Evolutionary conservation across 2,329 filamentous ascomycete species (phyloP), one percentile per base, ranked within the genome.

Genomic region (Thielaviopsis punctulata): DNA sequence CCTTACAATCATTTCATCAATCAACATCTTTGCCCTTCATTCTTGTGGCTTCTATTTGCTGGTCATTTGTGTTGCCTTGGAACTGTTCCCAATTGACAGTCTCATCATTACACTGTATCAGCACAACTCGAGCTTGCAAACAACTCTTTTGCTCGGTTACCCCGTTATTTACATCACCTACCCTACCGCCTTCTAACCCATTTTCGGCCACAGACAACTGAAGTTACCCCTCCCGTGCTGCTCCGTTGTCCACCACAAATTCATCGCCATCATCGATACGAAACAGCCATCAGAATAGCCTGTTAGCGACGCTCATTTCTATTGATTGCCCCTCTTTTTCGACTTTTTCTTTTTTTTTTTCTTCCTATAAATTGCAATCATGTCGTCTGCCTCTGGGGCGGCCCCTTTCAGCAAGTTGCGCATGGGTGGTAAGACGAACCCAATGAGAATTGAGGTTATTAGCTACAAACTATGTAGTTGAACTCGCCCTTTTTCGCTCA

Each of bases 361-460:
- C n/a, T n/a, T n/a, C n/a, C 13, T 30, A 36, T 36, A 30, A 39
- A 43, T 45, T 22, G 30, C 39, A 45, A 55, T 33, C 45, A 55
- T 49, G 45, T 52, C 48, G 52, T 47, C 49, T 51, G 48, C 52
- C 41, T 49, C 53, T 73, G 79, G 89, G 75, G 85, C 89, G 68
- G 84, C 86, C 76, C 83, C 87, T 65, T 95, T 96, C 72, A 78
- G 75, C 65, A 77, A 71, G 63, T 67, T 96, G 74, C 86, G 90
- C 73, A 95, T 96, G 88, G 92, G 90, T 80, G 92, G 90, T 95
- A 76, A 82, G 86, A 52, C 62, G 53, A 57, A 45, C 55, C 36
- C 54, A 43, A 55, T 44, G 51, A 51, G 36, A n/a, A 36, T 30
- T 6, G 18, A 51, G 19, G 18, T 15, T 33, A 12, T 18, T 25